Percentiles rank a stretch among this genome's conserved stretches.
Conservation (phyloP, 257 asterid species). For the Salvia rosmarinus region DNA sequence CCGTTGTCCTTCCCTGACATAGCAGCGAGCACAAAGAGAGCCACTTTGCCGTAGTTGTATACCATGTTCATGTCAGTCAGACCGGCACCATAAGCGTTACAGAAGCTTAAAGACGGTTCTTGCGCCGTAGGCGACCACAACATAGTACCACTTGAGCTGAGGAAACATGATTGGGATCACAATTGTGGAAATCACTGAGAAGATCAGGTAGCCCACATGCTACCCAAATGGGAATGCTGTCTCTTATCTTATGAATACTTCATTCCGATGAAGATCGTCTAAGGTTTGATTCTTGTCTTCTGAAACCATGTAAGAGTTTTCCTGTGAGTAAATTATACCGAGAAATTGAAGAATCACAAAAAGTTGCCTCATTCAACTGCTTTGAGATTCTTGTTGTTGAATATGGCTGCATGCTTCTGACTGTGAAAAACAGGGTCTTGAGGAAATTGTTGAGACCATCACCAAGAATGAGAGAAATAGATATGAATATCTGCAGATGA, state of each 20-base stretch:
- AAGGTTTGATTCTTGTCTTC: constrained; percentile 38
- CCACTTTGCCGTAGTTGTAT: constrained; percentile 44
- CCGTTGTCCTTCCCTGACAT: constrained; percentile 38
- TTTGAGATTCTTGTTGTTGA: constrained; percentile 41
- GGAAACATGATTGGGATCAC: constrained; percentile 65
- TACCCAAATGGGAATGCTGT: constrained; percentile 37
- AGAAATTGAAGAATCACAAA: not conserved
- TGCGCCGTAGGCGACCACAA: constrained; percentile 50
- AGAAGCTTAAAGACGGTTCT: constrained; percentile 65
- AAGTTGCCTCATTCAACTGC: constrained; percentile 45
- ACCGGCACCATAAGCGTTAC: constrained; percentile 53
- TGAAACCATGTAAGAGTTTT: not conserved
- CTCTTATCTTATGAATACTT: constrained; percentile 36
- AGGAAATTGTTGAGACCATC: constrained; percentile 85
- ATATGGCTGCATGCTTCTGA: constrained; percentile 42
- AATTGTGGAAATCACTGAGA: constrained; percentile 47
- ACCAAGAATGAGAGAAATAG: too few species aligned
- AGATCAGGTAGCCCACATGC: constrained; percentile 35
- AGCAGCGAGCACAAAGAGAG: constrained; percentile 41
- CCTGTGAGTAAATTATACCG: constrained; percentile 6
- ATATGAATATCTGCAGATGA: too few species aligned
- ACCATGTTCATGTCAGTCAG: constrained; percentile 47
- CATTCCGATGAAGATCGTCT: constrained; percentile 37
- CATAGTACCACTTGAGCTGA: constrained; percentile 64
- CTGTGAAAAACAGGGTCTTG: constrained; percentile 60